phyloP scores from a whole-genome alignment of 176 grass and related monocot genomes.

The Pontederia crassipes region DNA sequence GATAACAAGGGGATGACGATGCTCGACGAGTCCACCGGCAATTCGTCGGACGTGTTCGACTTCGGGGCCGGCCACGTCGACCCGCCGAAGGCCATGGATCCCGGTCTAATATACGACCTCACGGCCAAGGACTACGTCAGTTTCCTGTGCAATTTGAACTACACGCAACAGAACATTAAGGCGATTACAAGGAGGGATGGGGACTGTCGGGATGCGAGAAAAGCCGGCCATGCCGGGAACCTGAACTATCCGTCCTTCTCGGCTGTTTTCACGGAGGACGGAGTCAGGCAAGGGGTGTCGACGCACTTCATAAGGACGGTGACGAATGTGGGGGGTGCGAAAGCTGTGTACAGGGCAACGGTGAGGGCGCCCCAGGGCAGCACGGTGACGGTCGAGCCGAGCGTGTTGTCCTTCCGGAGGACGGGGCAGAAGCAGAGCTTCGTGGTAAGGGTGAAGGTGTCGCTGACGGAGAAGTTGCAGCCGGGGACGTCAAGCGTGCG shows the following conservation, averaged over 20 bases:
- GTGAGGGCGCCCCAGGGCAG: background rate
- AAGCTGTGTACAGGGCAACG: no score
- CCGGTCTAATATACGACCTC: no score
- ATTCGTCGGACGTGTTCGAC: conserved; percentile 1
- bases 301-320: no score
- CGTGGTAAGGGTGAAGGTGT: background rate
- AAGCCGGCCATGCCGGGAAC: background rate
- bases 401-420: background rate
- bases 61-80: background rate
- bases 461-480: background rate
- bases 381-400: background rate
- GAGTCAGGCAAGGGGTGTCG: no score
- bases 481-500: background rate
- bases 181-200: background rate
- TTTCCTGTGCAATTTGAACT: conserved; percentile 2
- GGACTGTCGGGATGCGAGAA: background rate
- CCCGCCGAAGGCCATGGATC: background rate
- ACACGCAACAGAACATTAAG: background rate
- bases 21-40: background rate
- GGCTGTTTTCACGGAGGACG: no score
- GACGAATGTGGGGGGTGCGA: no score
- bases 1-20: no score
- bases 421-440: conserved; percentile 1
- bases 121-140: background rate
- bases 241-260: background rate